Base-by-base conservation (phyloP, 768 basidiomycete genomes). In the Psilocybe sp. region DNA sequence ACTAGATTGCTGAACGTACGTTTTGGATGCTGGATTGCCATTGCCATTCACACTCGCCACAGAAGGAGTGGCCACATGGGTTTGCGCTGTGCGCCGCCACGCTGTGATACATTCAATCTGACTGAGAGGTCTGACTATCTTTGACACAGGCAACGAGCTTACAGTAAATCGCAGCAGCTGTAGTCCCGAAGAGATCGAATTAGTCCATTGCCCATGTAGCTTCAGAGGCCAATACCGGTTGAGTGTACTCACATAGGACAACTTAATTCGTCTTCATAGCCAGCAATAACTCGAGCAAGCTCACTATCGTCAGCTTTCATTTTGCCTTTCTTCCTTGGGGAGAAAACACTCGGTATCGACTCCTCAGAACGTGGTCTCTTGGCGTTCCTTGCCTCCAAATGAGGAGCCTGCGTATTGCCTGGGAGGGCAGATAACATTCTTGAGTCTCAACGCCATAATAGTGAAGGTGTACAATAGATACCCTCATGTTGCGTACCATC, bases 161-260 rank as follows among this genome's bases (percentile, higher is more conserved):
- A 85, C 87, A 88, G 72, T 28, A 87, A 68, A 60, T 89, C 87
- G 64, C 70, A 86, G 53, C 88, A 90, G 62, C 87, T 89, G 53
- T 33, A 43, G 7, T 28, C 46, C 40, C 59, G 43, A 51, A 46
- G 46, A 36, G 51, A 43, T n/a, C 42, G 23, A n/a, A 23, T 28
- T 28, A 28, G 23, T 28, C 23, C 7, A 28, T 7, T 28, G 23
- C 7, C 23, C 7, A 28, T 28, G 23, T 28, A 28, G 23, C 23
- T 28, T 28, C 7, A 28, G 23, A 28, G 23, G 23, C 23, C 23
- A 7, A 28, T 28, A 28, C 3, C 7, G 23, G 23, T 7, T 28
- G 23, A 28, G 19, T 38, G 46, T 18, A 74, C 85, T 41, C 63
- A 89, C 88, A 90, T 85, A 1, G 88, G 79, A 64, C 88, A 90